A percentile compares a stretch with the other conserved stretches of the same genome.
These are phyloP conservation scores for Escallonia rubra DNA, from an alignment of 129 eudicot genomes.

Conservation along the genomic window DNA sequence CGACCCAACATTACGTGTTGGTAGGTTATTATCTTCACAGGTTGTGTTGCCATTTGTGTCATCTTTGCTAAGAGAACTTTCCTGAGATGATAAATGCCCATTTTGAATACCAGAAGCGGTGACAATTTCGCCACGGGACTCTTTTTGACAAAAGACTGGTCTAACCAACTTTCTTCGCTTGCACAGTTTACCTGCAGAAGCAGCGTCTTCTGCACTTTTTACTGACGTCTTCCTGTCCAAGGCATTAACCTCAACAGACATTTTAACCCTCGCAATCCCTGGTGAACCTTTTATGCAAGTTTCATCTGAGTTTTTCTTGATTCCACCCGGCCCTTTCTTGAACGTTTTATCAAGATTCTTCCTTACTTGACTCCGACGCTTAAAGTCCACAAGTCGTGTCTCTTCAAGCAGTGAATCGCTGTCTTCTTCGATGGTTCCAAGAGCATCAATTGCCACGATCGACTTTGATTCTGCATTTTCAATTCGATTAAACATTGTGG, in stretches of 20 bases:
- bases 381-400: constrained; percentile 46
- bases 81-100: neutral
- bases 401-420: constrained; percentile 21
- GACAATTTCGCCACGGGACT: neutral
- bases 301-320: neutral
- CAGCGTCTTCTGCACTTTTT: constrained; percentile 6
- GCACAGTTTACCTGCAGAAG: constrained; percentile 5
- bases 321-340: constrained; percentile 9
- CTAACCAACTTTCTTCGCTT: constrained; percentile 55
- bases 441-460: constrained; percentile 17
- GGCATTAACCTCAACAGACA: neutral
- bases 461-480: constrained; percentile 14
- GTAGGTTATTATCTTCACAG: neutral
- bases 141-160: constrained; percentile 39
- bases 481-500: neutral
- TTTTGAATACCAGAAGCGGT: constrained; percentile 1
- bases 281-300: too few relatives aligned
- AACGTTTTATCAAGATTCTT: constrained; percentile 15
- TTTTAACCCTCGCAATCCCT: neutral
- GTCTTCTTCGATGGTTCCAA: constrained; percentile 17
- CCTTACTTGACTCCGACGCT: constrained; percentile 49
- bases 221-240: constrained; percentile 3
- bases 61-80: constrained; percentile 3
- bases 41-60: constrained; percentile 7
- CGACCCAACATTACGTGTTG: neutral